Base-by-base conservation (phyloP, 257 asterid species). In the Buddleja alternifolia region DNA sequence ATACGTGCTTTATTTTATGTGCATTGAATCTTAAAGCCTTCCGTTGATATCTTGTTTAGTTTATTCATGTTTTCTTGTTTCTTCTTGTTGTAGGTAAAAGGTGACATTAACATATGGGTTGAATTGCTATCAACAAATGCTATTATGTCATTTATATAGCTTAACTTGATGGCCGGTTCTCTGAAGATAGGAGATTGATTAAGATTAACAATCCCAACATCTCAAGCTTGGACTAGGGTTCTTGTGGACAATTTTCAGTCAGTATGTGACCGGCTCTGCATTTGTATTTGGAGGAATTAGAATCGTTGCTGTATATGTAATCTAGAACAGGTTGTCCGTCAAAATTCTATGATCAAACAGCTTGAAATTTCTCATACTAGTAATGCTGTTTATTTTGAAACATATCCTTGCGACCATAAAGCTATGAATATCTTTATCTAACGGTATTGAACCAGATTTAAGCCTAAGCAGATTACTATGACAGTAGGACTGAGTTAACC, bases 81-180 rank as follows among this genome's bases (percentile, higher is more conserved):
- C 7, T 64, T 16, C 12, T 32, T 73, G 60, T 52, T 79, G 15
- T 47, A 44, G 75, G 76, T 69, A 75, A 80, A 75, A 67, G 85
- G 85, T 69, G 51, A 67, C 44, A 45, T 50, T 57, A 39, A 46
- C n/a, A 63, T 34, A 64, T 47, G 7, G 66, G 57, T 60, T 4
- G 21, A 67, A 53, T 65, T 34, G 65, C 66, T 56, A 9, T 67
- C 69, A 50, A 41, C 70, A 73, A 75, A 73, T 63, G 69, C 56
- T 45, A 40, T 19, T 40, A 14, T 32, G 65, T 72, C 65, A 40
- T 70, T 69, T 12, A 12, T 12, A 12, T 70, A 44, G 75, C 76
- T 48, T 23, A 70, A 45, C 58, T 70, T 59, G 63, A 76, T 66
- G 57, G 57, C 59, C 64, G 8, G 41, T 53, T 62, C 47, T 66